Evolutionary conservation across 2,329 filamentous ascomycete species (phyloP), one percentile per base, ranked within the genome.

Genomic region (Fusarium bactridioides): DNA sequence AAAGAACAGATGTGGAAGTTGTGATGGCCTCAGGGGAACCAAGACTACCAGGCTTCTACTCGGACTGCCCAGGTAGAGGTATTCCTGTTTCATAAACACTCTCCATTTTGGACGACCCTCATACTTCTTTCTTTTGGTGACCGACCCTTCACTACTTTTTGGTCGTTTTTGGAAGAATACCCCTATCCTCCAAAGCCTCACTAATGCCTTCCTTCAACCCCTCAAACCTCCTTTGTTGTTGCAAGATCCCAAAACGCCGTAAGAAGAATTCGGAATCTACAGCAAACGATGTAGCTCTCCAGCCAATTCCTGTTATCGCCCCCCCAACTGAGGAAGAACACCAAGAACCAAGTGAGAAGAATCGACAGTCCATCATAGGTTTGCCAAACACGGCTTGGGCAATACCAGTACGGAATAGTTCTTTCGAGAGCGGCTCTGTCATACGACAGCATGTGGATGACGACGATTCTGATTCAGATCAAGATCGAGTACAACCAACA

Each of bases 381-480:
- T 51, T 74, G 41, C 55, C 69, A 21, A 64, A 65, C 27, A 62
- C 62, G n/a, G 40, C 56, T 19, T 76, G 71, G 70, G 44, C 48
- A 38, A 40, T 51, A 13, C 48, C 73, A 21, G 29, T 60, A 19
- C 53, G 57, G 12, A 37, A 44, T n/a, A 47, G 51, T 37, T 66
- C 55, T 35, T 40, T 51, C 31, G 56, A 53, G 10, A 44, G 23
- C 18, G 25, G 50, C 44, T 71, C 70, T 18, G 15, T 54, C n/a
- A 55, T 59, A 43, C 59, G 75, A 25, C 77, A 82, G 23, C 72
- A 84, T 1, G 74, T 79, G n/a, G 54, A 31, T 13, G 77, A 79
- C 10, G 80, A 83, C 33, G 81, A 85, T 53, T 84, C 83, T 6
- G 81, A 83, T 23, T 78, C 82, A 35, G 84, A 84, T n/a, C 80